Evolutionary conservation across 2,329 filamentous ascomycete genomes (phyloP).

Genomic region (Curvularia verruculosa): DNA sequence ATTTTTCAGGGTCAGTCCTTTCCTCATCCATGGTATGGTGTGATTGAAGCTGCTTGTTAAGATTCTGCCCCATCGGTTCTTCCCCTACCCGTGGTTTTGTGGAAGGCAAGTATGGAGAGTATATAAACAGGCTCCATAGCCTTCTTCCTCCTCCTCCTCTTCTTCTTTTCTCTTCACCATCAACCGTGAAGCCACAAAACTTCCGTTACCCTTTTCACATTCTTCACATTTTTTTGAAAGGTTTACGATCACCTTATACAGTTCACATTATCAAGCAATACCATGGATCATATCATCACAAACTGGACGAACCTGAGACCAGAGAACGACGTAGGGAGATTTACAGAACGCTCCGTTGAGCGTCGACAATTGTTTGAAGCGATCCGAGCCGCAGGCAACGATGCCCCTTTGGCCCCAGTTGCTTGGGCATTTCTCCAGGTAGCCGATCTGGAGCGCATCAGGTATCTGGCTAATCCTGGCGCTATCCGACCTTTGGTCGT

Average conservation of each 20-base stretch:
- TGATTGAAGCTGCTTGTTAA: neutral
- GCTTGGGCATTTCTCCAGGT: constrained; percentile 1
- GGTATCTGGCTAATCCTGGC: neutral
- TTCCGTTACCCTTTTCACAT: neutral
- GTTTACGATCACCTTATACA: neutral
- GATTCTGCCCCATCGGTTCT: neutral
- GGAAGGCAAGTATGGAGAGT: neutral
- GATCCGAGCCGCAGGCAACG: neutral
- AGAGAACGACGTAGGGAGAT: neutral
- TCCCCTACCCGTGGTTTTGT: neutral
- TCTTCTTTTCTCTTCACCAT: neutral
- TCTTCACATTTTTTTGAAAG: neutral
- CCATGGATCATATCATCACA: neutral
- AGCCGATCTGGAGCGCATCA: neutral
- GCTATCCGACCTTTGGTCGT: no score
- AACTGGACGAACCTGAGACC: neutral
- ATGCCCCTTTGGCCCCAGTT: neutral
- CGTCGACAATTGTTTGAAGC: neutral
- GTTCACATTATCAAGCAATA: neutral
- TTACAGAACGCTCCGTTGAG: constrained; percentile 1
- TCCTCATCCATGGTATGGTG: neutral
- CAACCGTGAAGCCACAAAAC: neutral
- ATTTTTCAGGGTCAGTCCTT: no score
- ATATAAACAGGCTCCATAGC: neutral
- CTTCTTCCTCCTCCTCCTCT: neutral